Evolutionary conservation across 2,329 filamentous ascomycete species (phyloP).

Genomic region (Aspergillus sclerotialis): DNA sequence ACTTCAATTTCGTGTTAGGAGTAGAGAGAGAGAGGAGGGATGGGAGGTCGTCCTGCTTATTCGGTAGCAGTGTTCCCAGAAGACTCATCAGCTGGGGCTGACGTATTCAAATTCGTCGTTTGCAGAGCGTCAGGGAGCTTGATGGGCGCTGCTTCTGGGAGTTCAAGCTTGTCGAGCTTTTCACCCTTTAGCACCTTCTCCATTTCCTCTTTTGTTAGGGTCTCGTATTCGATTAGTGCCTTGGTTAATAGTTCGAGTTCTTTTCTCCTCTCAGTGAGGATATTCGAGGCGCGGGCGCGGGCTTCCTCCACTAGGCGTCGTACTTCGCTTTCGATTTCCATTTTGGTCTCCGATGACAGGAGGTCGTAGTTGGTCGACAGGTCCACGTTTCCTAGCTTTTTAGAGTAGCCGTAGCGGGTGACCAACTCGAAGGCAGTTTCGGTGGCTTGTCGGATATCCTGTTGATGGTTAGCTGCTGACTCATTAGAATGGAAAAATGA

Average conservation of each 20-base stretch:
- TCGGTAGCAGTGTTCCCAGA: constrained; percentile 17
- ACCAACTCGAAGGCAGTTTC: constrained; percentile 80
- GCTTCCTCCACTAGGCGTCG: constrained; percentile 77
- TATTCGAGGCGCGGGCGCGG: constrained; percentile 61
- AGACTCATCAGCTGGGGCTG: constrained; percentile 13
- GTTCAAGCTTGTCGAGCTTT: constrained; percentile 63
- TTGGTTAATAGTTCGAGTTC: constrained; percentile 84
- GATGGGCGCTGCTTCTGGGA: constrained; percentile 47
- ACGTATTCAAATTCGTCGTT: constrained; percentile 18
- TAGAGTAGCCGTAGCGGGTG: constrained; percentile 82
- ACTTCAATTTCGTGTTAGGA: too few species aligned
- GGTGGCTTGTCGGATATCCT: constrained; percentile 82
- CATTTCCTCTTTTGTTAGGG: constrained; percentile 80
- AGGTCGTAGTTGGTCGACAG: constrained; percentile 71
- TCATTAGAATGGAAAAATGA: not conserved
- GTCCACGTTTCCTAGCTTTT: constrained; percentile 81
- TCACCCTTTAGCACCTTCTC: constrained; percentile 84
- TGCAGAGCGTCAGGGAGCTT: constrained; percentile 55
- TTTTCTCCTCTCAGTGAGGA: constrained; percentile 68
- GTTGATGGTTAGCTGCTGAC: constrained; percentile 10
- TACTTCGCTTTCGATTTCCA: constrained; percentile 82
- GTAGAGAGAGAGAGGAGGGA: too few species aligned
- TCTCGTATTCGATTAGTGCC: constrained; percentile 91
- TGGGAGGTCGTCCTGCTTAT: constrained; percentile 10
- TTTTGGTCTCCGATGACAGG: constrained; percentile 78